Percentiles rank a stretch among this genome's conserved stretches.
Conservation (phyloP, 1,284 basidiomycete species). For the Inonotus obliquus region DNA sequence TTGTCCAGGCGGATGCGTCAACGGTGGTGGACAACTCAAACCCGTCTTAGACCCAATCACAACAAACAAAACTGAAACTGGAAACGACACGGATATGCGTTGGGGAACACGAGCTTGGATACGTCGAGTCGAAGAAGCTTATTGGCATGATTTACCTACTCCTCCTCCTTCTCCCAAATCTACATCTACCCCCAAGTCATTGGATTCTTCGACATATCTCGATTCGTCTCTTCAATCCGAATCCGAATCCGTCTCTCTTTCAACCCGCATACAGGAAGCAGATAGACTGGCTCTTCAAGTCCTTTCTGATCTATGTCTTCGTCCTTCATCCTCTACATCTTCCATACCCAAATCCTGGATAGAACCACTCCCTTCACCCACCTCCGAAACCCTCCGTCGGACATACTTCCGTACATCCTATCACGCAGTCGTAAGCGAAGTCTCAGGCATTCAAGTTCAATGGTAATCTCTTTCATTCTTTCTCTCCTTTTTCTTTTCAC, state of each 20-base stretch:
- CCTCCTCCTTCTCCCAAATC: conserved; percentile 43
- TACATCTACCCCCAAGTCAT: too few relatives aligned
- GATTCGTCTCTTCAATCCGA: too few relatives aligned
- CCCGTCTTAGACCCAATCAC: conserved; percentile 56
- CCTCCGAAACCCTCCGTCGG: conserved; percentile 37
- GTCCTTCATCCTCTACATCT: conserved; percentile 3
- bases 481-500: neutral
- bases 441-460: conserved; percentile 75
- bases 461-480: conserved; percentile 46
- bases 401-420: conserved; percentile 78
- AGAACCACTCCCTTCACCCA: conserved; percentile 34
- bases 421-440: conserved; percentile 83
- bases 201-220: too few relatives aligned
- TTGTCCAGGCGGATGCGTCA: conserved; percentile 95
- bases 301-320: conserved; percentile 26
- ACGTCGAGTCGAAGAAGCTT: conserved; percentile 67
- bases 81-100: conserved; percentile 26
- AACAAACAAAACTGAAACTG: conserved; percentile 36
- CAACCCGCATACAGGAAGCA: neutral
- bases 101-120: conserved; percentile 81
- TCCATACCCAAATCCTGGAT: conserved; percentile 27
- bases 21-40: conserved; percentile 93
- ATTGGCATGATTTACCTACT: conserved; percentile 60
- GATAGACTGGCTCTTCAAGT: conserved; percentile 6
- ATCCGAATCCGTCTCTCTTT: neutral